Evolutionary conservation across 176 grass and related monocot species (phyloP).

Genomic region (Carex kokanica): DNA sequence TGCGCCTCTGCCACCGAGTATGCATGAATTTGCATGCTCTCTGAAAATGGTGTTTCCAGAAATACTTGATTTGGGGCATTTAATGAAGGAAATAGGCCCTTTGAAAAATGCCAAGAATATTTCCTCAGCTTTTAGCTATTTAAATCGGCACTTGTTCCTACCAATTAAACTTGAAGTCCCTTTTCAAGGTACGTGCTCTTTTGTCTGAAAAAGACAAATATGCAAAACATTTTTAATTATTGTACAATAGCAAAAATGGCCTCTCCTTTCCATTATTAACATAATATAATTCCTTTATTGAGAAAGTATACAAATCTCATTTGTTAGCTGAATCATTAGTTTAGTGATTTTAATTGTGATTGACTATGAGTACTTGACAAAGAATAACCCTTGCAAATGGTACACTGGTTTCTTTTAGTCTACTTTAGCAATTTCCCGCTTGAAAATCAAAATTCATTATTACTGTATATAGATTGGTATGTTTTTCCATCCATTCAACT

Average conservation of each 20-base stretch:
- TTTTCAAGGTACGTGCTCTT: conserved; percentile 48
- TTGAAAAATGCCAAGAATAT: conserved; percentile 83
- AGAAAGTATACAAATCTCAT: no score
- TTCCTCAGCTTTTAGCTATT: conserved; percentile 61
- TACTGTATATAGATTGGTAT: neutral
- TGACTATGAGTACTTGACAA: neutral
- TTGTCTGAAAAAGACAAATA: conserved; percentile 6
- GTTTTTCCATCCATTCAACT: neutral
- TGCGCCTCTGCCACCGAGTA: conserved; percentile 54
- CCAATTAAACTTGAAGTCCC: conserved; percentile 72
- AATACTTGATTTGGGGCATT: conserved; percentile 77
- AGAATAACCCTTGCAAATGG: neutral
- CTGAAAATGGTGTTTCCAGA: conserved; percentile 77
- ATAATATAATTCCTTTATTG: no score
- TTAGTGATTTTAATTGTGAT: conserved; percentile 5
- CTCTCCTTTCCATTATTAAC: conserved; percentile 18
- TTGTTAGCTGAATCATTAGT: no score
- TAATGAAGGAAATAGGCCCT: conserved; percentile 70
- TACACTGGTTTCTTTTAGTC: neutral
- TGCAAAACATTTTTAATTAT: neutral
- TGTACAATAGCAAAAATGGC: neutral
- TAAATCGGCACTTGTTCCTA: conserved; percentile 57
- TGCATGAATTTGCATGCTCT: conserved; percentile 78
- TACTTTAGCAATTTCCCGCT: neutral
- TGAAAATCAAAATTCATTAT: neutral